Evolutionary conservation across 176 grass and related monocot species (phyloP), one percentile per base, ranked within the genome.

Genomic region (Aegilops speltoides): DNA sequence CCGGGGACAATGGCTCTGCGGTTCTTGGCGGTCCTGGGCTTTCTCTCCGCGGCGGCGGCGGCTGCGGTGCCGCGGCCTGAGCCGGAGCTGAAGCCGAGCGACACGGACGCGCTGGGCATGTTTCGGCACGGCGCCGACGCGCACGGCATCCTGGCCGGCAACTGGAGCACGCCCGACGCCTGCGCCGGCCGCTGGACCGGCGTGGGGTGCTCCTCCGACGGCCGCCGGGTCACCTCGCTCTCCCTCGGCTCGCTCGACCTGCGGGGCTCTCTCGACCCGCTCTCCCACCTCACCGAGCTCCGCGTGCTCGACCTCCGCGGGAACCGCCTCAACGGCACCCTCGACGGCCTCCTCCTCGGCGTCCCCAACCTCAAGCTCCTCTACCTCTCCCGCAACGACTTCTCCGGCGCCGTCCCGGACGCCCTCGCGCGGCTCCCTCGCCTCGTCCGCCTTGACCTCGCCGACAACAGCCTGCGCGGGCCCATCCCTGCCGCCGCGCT

Each of bases 291-390:
- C 16, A 22, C 64, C 45, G 91, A 94, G 86, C 91, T 97, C 65
- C 94, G 92, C 29, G 19, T 70, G 54, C 91, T 97, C 54, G 92
- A 94, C 86, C 86, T 97, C 83, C 91, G 86, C 67, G 88, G 89
- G 43, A 97, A 94, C 89, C 91, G 92, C 40, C 92, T 97, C 80
- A 97, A 97, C 54, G 89, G 94, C 70, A 89, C 91, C 15, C 91
- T 97, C 57, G 84, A 84, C 88, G 40, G 76, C 25, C 80, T 94
- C 48, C 85, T 97, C 83, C 78, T 56, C 83, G 84, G 85, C 76
- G 86, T 79, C 40, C 87, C 85, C 17, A 92, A 90, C 76, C 91
- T 97, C 76, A 91, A 72, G 72, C 83, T 97, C 38, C 87, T 97
- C 70, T 94, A 92, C 85, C 91, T 97, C 77, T 88, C 91, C 57